Base-by-base conservation (phyloP, 495 filamentous ascomycete genomes). In the Daldinia decipiens region DNA sequence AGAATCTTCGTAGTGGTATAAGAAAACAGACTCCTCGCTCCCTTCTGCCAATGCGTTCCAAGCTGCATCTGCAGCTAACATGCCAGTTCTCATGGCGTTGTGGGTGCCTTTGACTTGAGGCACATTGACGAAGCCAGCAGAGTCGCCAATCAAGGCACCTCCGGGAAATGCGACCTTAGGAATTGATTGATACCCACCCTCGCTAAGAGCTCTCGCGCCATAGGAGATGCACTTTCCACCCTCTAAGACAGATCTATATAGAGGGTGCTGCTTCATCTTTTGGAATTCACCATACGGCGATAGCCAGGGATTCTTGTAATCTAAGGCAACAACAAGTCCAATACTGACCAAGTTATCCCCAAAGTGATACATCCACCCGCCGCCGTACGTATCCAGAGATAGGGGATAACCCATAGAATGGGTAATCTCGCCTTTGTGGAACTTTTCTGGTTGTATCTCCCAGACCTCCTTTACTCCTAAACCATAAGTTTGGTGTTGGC, bases 91-190 rank as follows among this genome's bases (percentile, higher is more conserved):
- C 95, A 99, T 98, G 29, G 95, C 92, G 17, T 95, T 97, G 79
- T 99, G 95, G 5, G 95, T 97, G 69, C 95, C 95, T 81, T 99
- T 99, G 79, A 99, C 92, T 82, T 99, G 98, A 40, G 95, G 95
- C 26, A 99, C 92, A 77, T 99, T 99, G 76, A 99, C 83, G 77
- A 99, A 98, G 11, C 95, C 95, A 38, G 95, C 95, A 17, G 94
- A 94, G 76, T 98, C 96, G 32, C 95, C 95, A 65, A 99, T 97
- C 40, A 99, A 82, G 29, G 96, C 96, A 52, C 95, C 95, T 47
- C 95, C 95, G 26, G 95, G 95, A 82, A 99, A 98, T 31, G 94
- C 89, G 58, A 94, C 93, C 77, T 97, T 97, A 57, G 95, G 95
- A 61, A 99, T 98, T 2, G 93, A 97, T 80, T 99, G 95, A 79